These are phyloP conservation scores for Hyaloperonospora arabidopsidis DNA, from an alignment of 352 stramenopile species.

Conservation along the genomic window DNA sequence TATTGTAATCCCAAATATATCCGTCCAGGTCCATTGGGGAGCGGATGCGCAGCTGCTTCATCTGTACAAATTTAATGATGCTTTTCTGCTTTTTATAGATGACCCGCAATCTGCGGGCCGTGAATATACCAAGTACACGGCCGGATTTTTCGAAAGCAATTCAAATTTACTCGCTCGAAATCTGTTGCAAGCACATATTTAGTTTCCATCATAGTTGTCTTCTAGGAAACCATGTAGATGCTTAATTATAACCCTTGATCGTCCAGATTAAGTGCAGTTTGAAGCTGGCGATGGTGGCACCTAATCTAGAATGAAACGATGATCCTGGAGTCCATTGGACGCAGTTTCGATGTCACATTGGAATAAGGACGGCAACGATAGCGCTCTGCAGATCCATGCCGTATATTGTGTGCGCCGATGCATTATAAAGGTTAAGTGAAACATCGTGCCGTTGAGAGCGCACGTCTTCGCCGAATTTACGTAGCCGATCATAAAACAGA, in stretches of 20 bases:
- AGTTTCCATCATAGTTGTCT: not conserved
- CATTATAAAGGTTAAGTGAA: conserved; percentile 2
- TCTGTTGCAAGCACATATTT: not conserved
- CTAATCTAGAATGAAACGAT: not conserved
- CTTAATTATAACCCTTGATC: not conserved
- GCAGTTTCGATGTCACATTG: conserved; percentile 4
- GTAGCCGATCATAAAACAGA: too few relatives aligned
- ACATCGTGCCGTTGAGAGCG: not conserved
- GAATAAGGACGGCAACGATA: not conserved
- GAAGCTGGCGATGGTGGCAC: conserved; percentile 1
- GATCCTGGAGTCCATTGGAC: conserved; percentile 3
- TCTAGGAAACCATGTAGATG: not conserved
- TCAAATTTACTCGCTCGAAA: not conserved
- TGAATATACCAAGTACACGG: not conserved
- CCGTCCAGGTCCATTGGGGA: not conserved
- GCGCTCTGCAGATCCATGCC: not conserved
- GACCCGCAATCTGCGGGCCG: not conserved
- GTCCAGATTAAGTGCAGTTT: not conserved
- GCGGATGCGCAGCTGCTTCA: not conserved
- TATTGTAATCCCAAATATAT: not conserved
- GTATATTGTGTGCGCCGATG: not conserved
- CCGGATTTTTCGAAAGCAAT: not conserved
- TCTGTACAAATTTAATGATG: not conserved
- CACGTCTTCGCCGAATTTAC: not conserved
- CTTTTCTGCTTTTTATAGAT: too few relatives aligned